Percentiles rank a stretch among this genome's conserved stretches.
Evolutionary conservation across 2,329 filamentous ascomycete genomes (phyloP).

Genomic region (Colletotrichum caudatum): DNA sequence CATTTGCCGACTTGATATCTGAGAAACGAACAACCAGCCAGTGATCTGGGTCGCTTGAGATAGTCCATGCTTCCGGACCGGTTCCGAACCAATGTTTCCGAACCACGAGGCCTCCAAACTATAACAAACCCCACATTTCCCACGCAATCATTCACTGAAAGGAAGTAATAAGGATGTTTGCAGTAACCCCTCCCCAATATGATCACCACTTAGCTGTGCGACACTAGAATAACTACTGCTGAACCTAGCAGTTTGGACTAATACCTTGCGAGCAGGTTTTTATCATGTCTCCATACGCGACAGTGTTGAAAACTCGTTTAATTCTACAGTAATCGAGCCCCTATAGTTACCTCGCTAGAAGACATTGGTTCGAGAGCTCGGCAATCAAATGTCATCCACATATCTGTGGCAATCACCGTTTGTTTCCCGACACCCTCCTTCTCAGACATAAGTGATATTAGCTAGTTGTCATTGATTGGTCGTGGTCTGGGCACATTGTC

Average conservation of each 20-base stretch:
- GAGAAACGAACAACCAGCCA: conserved; percentile 26
- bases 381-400: background rate
- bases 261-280: conserved; percentile 15
- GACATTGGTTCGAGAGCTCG: background rate
- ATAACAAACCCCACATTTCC: conserved; percentile 6
- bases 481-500: background rate
- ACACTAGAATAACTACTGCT: background rate
- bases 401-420: background rate
- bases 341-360: background rate
- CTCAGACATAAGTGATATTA: conserved; percentile 9
- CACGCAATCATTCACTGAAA: conserved; percentile 16
- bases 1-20: conserved; percentile 12
- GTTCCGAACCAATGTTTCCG: background rate
- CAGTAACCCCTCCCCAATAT: conserved; percentile 1
- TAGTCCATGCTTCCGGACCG: background rate
- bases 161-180: conserved; percentile 5
- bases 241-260: background rate
- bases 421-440: background rate
- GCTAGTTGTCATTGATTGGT: background rate
- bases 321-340: background rate
- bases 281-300: background rate
- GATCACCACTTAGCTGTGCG: background rate
- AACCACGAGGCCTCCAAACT: background rate
- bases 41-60: conserved; percentile 23
- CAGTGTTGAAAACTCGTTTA: conserved; percentile 17